These are phyloP conservation scores for Aspergillus fumigatiaffinis DNA, from an alignment of 2,329 filamentous ascomycete genomes.

Conservation along the genomic window DNA sequence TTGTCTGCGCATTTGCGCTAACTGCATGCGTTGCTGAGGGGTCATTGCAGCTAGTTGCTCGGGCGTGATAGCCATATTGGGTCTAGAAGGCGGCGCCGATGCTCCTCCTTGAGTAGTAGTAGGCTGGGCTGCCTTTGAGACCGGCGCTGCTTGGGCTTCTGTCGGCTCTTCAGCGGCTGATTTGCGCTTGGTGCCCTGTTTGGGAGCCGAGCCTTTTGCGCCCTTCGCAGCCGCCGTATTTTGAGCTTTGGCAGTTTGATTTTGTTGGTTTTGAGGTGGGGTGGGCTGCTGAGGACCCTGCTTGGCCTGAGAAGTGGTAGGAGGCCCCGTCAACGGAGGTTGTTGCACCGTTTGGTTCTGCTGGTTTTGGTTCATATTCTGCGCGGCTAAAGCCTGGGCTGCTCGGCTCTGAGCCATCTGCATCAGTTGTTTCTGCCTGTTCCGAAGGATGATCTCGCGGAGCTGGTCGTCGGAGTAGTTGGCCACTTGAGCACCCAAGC, in stretches of 20 bases:
- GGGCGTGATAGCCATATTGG: constrained; percentile 23
- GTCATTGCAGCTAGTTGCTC: constrained; percentile 39
- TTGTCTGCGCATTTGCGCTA: constrained; percentile 32
- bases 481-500: constrained; percentile 29
- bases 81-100: constrained; percentile 18
- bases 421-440: constrained; percentile 35
- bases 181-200: constrained; percentile 42
- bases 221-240: constrained; percentile 22
- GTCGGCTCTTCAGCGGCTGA: constrained; percentile 44
- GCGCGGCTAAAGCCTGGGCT: constrained; percentile 19
- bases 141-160: constrained; percentile 39
- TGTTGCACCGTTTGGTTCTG: constrained; percentile 22
- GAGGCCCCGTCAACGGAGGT: constrained; percentile 17
- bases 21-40: constrained; percentile 39
- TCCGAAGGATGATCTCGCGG: constrained; percentile 30
- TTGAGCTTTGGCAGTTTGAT: constrained; percentile 29
- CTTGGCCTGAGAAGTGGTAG: constrained; percentile 23
- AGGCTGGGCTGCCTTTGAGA: constrained; percentile 24
- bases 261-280: constrained; percentile 24
- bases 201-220: constrained; percentile 23
- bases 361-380: constrained; percentile 23
- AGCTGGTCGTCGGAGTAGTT: constrained; percentile 43
- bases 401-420: constrained; percentile 29
- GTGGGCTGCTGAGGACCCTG: constrained; percentile 19
- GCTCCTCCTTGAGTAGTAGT: constrained; percentile 15